Percentiles rank a stretch among this genome's conserved stretches.
Conservation (phyloP, 2,329 filamentous ascomycete genomes). For the Celoporthe dispersa region DNA sequence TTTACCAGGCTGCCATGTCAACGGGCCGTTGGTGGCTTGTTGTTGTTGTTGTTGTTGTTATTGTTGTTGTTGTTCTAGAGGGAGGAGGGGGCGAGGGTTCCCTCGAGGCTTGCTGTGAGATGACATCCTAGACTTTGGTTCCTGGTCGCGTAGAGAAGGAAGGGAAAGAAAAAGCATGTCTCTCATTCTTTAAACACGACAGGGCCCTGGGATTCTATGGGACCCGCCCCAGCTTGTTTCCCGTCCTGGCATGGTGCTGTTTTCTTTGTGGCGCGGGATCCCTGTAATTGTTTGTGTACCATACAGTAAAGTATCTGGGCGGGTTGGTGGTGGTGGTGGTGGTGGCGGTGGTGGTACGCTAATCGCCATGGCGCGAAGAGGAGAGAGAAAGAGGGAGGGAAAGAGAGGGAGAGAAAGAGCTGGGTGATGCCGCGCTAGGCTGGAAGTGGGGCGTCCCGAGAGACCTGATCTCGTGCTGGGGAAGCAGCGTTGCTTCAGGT, state of each 20-base stretch:
- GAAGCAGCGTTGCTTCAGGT: not conserved
- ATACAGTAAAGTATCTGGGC: not conserved
- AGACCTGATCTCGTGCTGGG: not conserved
- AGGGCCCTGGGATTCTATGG: not conserved
- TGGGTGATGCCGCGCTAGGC: not conserved
- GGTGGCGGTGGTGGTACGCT: not conserved
- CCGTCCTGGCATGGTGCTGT: slow-evolving; percentile 9
- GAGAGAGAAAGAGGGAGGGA: not conserved
- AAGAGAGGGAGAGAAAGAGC: not conserved
- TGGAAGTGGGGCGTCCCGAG: not conserved
- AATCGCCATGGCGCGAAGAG: not conserved
- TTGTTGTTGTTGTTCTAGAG: not conserved
- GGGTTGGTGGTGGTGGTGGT: not conserved
- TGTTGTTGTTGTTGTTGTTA: not conserved
- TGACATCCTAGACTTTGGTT: not conserved
- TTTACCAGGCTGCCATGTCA: not conserved
- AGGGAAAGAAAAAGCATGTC: no score
- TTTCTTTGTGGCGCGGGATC: slow-evolving; percentile 5
- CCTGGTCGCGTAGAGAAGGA: not conserved
- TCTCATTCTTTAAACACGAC: not conserved
- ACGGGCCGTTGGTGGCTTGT: not conserved
- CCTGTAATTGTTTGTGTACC: not conserved
- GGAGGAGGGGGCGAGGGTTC: no score
- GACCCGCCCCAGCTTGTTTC: slow-evolving; percentile 13
- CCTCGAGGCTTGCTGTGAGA: slow-evolving; percentile 1